A percentile compares a stretch with the other conserved stretches of the same genome.
Evolutionary conservation across 805 yeast species (phyloP).

Genomic region (Barnettozyma sucrosica): DNA sequence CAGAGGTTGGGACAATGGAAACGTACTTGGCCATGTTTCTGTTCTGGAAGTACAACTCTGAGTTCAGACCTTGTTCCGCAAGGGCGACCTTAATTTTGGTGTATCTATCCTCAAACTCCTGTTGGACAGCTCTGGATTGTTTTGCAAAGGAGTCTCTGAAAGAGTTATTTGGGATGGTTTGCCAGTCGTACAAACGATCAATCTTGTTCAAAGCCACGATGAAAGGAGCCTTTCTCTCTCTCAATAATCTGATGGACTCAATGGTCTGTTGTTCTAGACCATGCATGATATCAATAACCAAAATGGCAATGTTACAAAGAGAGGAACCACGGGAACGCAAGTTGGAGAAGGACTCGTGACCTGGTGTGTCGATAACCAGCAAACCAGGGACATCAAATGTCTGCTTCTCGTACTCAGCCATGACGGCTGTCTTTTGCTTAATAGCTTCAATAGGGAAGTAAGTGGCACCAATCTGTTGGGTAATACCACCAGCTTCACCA

Average conservation of each 20-base stretch:
- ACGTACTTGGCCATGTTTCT: slow-evolving; percentile 90
- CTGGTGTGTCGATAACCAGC: slow-evolving; percentile 96
- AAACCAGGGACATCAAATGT: slow-evolving; percentile 95
- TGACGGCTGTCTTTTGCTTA: slow-evolving; percentile 82
- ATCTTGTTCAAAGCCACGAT: slow-evolving; percentile 95
- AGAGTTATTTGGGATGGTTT: slow-evolving; percentile 82
- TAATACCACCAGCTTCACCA: slow-evolving; percentile 99
- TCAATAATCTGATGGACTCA: slow-evolving; percentile 84
- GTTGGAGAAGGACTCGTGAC: slow-evolving; percentile 98
- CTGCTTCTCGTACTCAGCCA: slow-evolving; percentile 80
- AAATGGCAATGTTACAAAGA: slow-evolving; percentile 96
- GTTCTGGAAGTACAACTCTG: slow-evolving; percentile 94
- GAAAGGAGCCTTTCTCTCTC: slow-evolving; percentile 98
- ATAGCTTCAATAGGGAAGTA: slow-evolving; percentile 97
- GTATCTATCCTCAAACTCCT: slow-evolving; percentile 86
- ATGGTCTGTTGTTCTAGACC: slow-evolving; percentile 97
- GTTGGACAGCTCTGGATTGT: slow-evolving; percentile 80
- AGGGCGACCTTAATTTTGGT: slow-evolving; percentile 82
- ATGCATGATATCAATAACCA: slow-evolving; percentile 98
- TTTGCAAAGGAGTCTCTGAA: slow-evolving; percentile 88
- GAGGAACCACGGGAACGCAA: slow-evolving; percentile 98
- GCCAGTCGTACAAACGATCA: slow-evolving; percentile 97
- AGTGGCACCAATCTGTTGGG: slow-evolving; percentile 99
- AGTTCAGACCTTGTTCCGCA: slow-evolving; percentile 97
- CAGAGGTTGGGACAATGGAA: slow-evolving; percentile 96